Base-by-base conservation (phyloP, 192 early-diverging fungal species). In the Podochytrium sp. region DNA sequence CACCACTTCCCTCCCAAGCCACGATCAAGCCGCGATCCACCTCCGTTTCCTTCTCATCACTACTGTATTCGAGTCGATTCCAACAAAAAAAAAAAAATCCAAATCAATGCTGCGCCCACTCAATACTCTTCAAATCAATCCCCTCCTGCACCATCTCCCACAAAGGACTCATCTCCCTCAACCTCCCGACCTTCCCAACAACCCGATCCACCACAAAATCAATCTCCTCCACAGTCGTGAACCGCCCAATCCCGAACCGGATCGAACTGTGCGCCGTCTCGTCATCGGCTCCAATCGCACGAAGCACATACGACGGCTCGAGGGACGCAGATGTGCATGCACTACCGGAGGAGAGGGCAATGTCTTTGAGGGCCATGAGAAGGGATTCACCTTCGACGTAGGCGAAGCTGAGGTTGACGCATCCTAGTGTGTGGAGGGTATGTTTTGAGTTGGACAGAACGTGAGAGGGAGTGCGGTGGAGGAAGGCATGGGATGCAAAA, bases 91-190 rank as follows among this genome's bases (percentile, higher is more conserved):
- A n/a, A n/a, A n/a, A n/a, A n/a, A n/a, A n/a, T n/a, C n/a, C 30
- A 12, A n/a, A 6, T 79, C 84, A 96, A 79, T 96, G 93, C 76
- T 95, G 92, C 66, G 89, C 83, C 95, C 95, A 96, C 84, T 96
- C 87, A 70, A 96, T 96, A 38, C 84, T 84, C 85, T 95, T 95
- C 71, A 96, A 75, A 76, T 96, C 95, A 69, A 96, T 93, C 3
- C 95, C 95, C 57, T 96, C 95, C 76, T 94, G 93, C 62, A 91
- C 91, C 96, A 98, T 98, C 80, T 98, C 97, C 95, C 95, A 98
- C 51, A 98, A 85, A 20, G 97, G 97, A 66, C 91, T 93, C 95
- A 98, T 96, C 60, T 98, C 97, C 50, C 97, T 82, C 73, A 98
- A 77, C 65, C 90, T 89, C 58, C 89, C 89, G 7, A 98, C 97